Percentiles rank a stretch among this genome's conserved stretches.
phyloP scores from a whole-genome alignment of 179 eudicot genomes.

The Sideroxylon spinosum region DNA sequence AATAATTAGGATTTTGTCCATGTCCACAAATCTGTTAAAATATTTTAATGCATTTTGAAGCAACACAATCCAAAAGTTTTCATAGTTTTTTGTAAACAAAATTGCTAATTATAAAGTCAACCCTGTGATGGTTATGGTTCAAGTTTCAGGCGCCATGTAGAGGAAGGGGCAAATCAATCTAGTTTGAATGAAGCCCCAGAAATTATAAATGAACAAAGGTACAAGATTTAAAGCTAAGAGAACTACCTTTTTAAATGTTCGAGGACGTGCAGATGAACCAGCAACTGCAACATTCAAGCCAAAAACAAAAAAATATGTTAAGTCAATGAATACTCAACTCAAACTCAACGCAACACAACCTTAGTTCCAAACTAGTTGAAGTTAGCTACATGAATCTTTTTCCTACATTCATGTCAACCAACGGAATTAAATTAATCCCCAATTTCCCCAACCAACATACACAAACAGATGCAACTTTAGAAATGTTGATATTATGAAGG shows the following conservation, averaged over 20 bases:
- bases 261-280: constrained; percentile 73
- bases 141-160: not conserved
- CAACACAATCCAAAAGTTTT: not conserved
- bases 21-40: not conserved
- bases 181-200: not conserved
- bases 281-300: constrained; percentile 40
- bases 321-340: not conserved
- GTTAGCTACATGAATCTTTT: no score
- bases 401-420: no score
- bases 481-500: not conserved
- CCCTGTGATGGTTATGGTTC: not conserved
- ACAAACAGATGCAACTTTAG: not conserved
- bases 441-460: not conserved
- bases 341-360: not conserved
- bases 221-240: not conserved
- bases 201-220: not conserved
- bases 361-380: no score
- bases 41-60: not conserved
- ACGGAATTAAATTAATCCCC: not conserved
- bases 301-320: not conserved
- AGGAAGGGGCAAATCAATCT: not conserved
- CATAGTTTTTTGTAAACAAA: not conserved
- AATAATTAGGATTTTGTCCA: not conserved
- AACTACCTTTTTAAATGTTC: constrained; percentile 62
- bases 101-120: not conserved